These are phyloP conservation scores for Eutrema japonicum DNA, from an alignment of 345 rosid genomes.

Conservation along the genomic window DNA sequence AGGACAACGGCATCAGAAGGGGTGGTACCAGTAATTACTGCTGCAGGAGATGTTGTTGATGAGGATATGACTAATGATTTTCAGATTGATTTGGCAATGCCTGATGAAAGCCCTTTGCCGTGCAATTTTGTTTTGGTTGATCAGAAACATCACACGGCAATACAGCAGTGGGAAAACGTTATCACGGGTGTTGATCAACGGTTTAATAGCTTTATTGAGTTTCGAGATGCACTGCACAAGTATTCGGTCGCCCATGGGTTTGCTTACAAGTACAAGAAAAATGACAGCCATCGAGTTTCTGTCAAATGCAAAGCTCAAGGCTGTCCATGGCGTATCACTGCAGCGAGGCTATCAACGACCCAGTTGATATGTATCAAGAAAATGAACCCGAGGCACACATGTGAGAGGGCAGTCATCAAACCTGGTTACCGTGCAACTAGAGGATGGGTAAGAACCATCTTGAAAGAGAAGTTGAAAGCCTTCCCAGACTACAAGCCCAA, in stretches of 20 bases:
- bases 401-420: constrained; percentile 81
- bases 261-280: constrained; percentile 89
- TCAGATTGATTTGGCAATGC: constrained; percentile 44
- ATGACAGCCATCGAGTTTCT: constrained; percentile 84
- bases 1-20: constrained; percentile 67
- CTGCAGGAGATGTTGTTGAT: constrained; percentile 46
- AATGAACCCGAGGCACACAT: constrained; percentile 80
- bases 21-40: constrained; percentile 51
- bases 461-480: constrained; percentile 83
- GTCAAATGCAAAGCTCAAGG: constrained; percentile 89
- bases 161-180: constrained; percentile 83
- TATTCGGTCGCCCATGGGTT: constrained; percentile 89
- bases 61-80: constrained; percentile 41
- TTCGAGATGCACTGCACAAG: constrained; percentile 89
- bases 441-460: constrained; percentile 93
- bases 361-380: constrained; percentile 84
- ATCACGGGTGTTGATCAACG: constrained; percentile 92
- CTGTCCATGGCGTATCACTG: constrained; percentile 95
- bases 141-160: constrained; percentile 62
- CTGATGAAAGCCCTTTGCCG: constrained; percentile 50
- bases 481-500: constrained; percentile 90
- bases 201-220: constrained; percentile 77
- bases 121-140: constrained; percentile 51
- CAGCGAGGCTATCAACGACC: constrained; percentile 80
- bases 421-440: constrained; percentile 86